A percentile compares a stretch with the other conserved stretches of the same genome.
phyloP scores from a whole-genome alignment of 768 basidiomycete species.

The Tricholoma bakamatsutake region DNA sequence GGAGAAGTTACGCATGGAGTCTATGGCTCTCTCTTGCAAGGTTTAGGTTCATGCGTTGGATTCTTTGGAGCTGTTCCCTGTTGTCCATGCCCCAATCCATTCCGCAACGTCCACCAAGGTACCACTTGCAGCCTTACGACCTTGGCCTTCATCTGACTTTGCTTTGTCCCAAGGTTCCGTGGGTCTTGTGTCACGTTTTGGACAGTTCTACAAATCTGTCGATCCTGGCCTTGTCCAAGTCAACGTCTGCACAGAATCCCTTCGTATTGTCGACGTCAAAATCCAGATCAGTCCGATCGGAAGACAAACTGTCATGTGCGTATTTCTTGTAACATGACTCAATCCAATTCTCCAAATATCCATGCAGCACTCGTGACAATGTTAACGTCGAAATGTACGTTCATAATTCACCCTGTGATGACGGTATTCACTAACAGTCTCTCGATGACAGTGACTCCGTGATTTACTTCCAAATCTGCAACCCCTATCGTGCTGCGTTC shows the following conservation, averaged over 20 bases:
- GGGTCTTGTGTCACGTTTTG: conserved; percentile 89
- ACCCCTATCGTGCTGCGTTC: conserved; percentile 91
- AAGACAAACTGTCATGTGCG: conserved; percentile 76
- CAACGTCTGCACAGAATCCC: conserved; percentile 89
- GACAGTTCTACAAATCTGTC: conserved; percentile 94
- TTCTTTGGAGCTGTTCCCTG: conserved; percentile 74
- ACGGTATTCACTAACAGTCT: background rate
- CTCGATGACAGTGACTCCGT: conserved; percentile 67
- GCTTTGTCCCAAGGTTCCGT: conserved; percentile 58
- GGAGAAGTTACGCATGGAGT: conserved; percentile 75
- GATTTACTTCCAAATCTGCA: conserved; percentile 87
- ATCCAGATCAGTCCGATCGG: conserved; percentile 92
- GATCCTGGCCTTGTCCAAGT: conserved; percentile 90
- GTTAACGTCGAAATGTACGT: conserved; percentile 90
- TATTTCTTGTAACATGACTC: conserved; percentile 4
- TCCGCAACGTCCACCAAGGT: conserved; percentile 84
- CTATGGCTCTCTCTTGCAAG: conserved; percentile 77
- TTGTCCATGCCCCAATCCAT: conserved; percentile 81
- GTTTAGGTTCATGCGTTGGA: conserved; percentile 63
- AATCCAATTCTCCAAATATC: background rate
- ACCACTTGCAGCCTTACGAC: conserved; percentile 9
- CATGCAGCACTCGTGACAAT: conserved; percentile 76
- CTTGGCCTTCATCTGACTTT: conserved; percentile 10
- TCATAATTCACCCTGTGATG: conserved; percentile 1
- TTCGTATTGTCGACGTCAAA: conserved; percentile 89